A percentile compares a stretch with the other conserved stretches of the same genome.
These are phyloP conservation scores for Trichophyton mentagrophytes DNA, from an alignment of 2,329 filamentous ascomycete genomes.

Conservation along the genomic window DNA sequence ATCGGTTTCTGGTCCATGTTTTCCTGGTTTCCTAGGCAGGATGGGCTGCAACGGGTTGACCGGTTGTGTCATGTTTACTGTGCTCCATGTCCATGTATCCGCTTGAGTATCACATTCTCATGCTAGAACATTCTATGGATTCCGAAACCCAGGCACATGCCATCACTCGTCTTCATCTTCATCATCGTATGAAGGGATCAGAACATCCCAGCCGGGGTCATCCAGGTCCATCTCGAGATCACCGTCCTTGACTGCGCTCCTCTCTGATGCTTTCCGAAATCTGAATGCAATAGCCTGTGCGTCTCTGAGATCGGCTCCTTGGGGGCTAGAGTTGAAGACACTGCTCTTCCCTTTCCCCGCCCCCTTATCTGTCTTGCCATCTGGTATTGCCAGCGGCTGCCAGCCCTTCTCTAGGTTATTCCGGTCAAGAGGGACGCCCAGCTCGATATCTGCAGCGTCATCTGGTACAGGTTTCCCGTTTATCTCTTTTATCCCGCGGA, in stretches of 20 bases:
- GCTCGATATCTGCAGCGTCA: slow-evolving; percentile 31
- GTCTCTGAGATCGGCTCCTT: slow-evolving; percentile 29
- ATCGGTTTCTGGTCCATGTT: too few relatives aligned
- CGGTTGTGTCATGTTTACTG: neutral
- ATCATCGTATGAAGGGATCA: slow-evolving; percentile 14
- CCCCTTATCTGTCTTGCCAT: slow-evolving; percentile 17
- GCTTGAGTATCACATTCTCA: neutral
- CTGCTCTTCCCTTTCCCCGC: slow-evolving; percentile 21
- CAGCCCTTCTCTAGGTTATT: slow-evolving; percentile 40
- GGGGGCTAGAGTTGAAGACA: slow-evolving; percentile 21
- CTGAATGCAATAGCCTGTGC: slow-evolving; percentile 30
- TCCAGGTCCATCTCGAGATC: slow-evolving; percentile 23
- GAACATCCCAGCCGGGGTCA: slow-evolving; percentile 14
- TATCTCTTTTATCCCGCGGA: slow-evolving; percentile 30
- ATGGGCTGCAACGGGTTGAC: neutral
- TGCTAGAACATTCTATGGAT: neutral
- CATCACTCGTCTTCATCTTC: slow-evolving; percentile 8
- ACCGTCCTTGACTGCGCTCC: slow-evolving; percentile 21
- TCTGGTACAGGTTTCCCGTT: slow-evolving; percentile 28
- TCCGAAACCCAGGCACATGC: neutral
- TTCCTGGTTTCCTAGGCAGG: neutral
- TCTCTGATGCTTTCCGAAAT: slow-evolving; percentile 23
- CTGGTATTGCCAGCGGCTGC: slow-evolving; percentile 29
- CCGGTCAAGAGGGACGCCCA: slow-evolving; percentile 37
- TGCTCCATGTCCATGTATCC: neutral